Base-by-base conservation (phyloP, 441 rosid species). In the Populus hybrid region DNA sequence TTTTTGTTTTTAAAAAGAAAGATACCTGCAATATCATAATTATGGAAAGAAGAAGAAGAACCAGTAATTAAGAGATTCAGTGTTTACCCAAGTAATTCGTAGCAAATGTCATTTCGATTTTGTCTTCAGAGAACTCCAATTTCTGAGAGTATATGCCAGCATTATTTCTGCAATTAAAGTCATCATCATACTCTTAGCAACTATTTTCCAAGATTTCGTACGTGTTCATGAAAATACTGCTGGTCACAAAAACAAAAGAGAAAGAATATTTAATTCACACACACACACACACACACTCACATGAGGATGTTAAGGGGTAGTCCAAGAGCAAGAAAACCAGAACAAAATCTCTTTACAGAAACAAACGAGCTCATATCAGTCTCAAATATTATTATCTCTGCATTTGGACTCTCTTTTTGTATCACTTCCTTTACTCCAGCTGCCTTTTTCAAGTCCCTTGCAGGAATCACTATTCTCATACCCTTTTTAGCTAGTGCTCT, bases 71-170 rank as follows among this genome's bases (percentile, higher is more conserved):
- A 42, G 20, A 30, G 75, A 38, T 18, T 8, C 24, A 21, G 68
- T 40, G 70, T 70, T 77, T 88, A 93, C 99, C 99, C 74, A 95
- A 64, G 84, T 91, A 93, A 75, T 93, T 95, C 67, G 96, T 90
- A 24, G 99, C 97, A 79, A 95, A 93, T 38, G 97, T 92, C 89
- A 95, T 88, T 88, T 95, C 98, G 72, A 93, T 89, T 85, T 93
- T 93, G 74, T 93, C 98, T 76, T 93, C 97, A 0, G 99, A 93
- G 81, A 91, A 93, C 85, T 95, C 96, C 87, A 93, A 82, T 79
- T 85, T 87, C 73, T 87, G 86, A 64, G 94, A 90, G 89, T 81
- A 92, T 30, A 90, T 82, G 10, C 99, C 99, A 9, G 99, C 99
- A 81, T 95, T 95, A 77, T 95, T 95, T 88, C 99, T 95, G 94